phyloP scores from a whole-genome alignment of 176 grass and related monocot species.

The Musa beccarii region DNA sequence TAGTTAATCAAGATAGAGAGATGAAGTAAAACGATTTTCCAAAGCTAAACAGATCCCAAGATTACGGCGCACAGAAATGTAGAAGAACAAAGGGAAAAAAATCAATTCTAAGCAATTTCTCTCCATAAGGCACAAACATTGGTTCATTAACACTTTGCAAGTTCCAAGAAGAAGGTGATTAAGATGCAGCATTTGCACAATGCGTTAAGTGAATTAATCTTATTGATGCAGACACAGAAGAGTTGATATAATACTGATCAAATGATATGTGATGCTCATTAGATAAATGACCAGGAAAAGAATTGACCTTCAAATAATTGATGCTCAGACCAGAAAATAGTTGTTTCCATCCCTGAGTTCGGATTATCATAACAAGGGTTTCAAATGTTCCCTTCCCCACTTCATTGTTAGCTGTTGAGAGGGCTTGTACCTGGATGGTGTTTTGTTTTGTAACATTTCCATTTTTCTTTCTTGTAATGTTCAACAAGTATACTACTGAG shows the following conservation, averaged over 20 bases:
- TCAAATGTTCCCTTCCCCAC: slow-evolving; percentile 55
- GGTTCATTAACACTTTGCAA: too few species aligned
- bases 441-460: not conserved
- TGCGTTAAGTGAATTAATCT: not conserved
- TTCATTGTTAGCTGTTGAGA: slow-evolving; percentile 35
- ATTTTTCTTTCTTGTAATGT: not conserved
- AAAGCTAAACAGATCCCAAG: not conserved
- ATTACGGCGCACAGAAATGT: not conserved
- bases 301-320: slow-evolving; percentile 87
- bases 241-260: not conserved
- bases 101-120: not conserved
- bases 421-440: slow-evolving; percentile 52
- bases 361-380: slow-evolving; percentile 55
- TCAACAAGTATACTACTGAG: not conserved
- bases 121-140: not conserved
- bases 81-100: not conserved
- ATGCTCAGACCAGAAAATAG: slow-evolving; percentile 92
- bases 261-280: not conserved
- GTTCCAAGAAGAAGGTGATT: too few species aligned
- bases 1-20: not conserved
- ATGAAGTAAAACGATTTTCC: not conserved
- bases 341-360: slow-evolving; percentile 72
- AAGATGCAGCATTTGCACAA: too few species aligned
- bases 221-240: not conserved
- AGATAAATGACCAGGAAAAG: not conserved